Evolutionary conservation across 139 green algal species (phyloP).

Genomic region (Haematococcus lacustris): DNA sequence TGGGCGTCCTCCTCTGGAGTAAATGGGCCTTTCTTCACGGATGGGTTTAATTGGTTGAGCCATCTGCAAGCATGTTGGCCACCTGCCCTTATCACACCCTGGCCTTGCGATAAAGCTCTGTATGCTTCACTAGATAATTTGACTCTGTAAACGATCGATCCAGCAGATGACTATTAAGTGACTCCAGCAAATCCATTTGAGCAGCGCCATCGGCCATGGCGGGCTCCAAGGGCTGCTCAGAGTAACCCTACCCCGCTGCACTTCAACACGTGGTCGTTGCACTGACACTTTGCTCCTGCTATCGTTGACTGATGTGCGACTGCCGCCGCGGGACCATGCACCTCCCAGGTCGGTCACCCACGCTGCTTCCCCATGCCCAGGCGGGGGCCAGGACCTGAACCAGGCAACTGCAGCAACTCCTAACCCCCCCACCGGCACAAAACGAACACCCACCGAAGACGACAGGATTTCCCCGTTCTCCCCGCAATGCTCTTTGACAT

Average conservation of each 20-base stretch:
- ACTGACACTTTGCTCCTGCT: neutral
- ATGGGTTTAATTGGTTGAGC: conserved; percentile 70
- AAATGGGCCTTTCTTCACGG: conserved; percentile 39
- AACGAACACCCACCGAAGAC: conserved; percentile 34
- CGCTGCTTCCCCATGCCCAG: neutral
- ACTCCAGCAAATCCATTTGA: neutral
- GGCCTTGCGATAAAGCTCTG: neutral
- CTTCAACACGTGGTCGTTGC: neutral
- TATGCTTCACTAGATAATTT: neutral
- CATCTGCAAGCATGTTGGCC: conserved; percentile 30
- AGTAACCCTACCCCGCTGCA: neutral
- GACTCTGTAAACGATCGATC: neutral
- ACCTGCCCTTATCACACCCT: neutral
- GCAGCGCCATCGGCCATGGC: neutral
- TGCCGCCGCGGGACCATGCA: neutral
- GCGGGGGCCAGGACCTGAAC: too few species aligned
- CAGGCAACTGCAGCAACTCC: too few species aligned
- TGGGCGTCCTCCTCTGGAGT: conserved; percentile 18
- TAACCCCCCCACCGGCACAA: neutral
- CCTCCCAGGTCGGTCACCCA: neutral
- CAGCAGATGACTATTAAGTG: neutral
- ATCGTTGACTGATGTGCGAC: neutral
- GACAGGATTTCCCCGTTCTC: conserved; percentile 59
- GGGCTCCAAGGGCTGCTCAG: neutral
- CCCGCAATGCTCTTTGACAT: conserved; percentile 49